Base-by-base conservation (phyloP, 352 stramenopile genomes). In the Phytophthora crassamura region DNA sequence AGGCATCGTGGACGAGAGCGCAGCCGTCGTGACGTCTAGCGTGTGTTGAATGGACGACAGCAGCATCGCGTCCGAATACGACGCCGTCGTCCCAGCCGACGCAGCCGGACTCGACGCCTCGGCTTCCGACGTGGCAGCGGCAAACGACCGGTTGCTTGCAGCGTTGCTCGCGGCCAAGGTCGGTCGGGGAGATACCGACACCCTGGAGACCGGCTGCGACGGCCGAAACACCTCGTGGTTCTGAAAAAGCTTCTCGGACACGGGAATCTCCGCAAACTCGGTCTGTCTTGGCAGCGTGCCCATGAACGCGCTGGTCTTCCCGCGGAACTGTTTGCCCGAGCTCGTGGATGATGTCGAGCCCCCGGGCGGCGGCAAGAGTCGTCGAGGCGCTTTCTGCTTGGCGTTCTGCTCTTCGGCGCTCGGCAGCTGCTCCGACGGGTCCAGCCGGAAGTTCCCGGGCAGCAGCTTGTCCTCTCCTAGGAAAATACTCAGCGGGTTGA, bases 401-500 rank as follows among this genome's bases (percentile, higher is more conserved):
- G 15, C 28, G 16, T 59, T 49, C 25, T 69, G 52, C 28, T 34
- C 41, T 11, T 4, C 39, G 2, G 42, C 54, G 38, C 63, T 72
- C 18, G 69, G 69, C 18, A 62, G 41, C 46, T 38, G 41, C 42
- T 89, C 80, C 15, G 58, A 75, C 46, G 77, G 80, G 39, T 93
- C 84, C 8, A 93, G 60, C 5, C 71, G 54, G 53, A 91, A 89
- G 38, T 88, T 84, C 1, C 78, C 70, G 7, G 84, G 84, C 47
- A 93, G 59, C n/a, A 93, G 65, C 64, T 87, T 77, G 54, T 91
- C 82, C 61, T 91, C 84, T 16, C 69, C 72, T 25, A 86, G 64
- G 20, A 93, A 76, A 54, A 93, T 91, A 49, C 75, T 90, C 39
- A 89, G 54, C 41, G 84, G 82, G 55, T 93, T 93, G 59, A 90